Conservation (phyloP, 108 stramenopile species). For the Fragilaria radians region DNA sequence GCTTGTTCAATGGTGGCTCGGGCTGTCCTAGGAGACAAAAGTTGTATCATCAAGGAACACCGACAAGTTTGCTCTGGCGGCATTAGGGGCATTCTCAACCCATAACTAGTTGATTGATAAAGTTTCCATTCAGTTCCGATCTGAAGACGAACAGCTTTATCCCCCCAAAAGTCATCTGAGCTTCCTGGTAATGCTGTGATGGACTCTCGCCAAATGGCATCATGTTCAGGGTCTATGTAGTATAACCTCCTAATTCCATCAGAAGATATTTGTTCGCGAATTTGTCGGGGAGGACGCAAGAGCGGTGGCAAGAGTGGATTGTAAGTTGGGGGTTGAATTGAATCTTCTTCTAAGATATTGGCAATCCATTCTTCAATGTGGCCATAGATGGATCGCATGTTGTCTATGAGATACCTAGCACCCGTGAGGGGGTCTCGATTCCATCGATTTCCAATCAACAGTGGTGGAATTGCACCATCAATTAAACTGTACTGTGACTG, state of each 20-base stretch:
- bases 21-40: conserved; percentile 57
- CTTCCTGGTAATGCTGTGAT: conserved; percentile 1
- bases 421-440: conserved; percentile 43
- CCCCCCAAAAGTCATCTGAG: conserved; percentile 4
- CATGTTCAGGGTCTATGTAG: conserved; percentile 24
- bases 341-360: conserved; percentile 39
- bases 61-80: conserved; percentile 59
- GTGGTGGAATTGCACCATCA: conserved; percentile 39
- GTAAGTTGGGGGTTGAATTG: conserved; percentile 51
- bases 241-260: conserved; percentile 22
- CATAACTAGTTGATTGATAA: conserved; percentile 25
- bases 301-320: conserved; percentile 58
- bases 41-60: conserved; percentile 58
- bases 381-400: conserved; percentile 35
- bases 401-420: conserved; percentile 49
- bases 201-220: conserved; percentile 6
- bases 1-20: conserved; percentile 42
- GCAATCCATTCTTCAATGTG: conserved; percentile 38
- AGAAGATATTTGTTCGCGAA: conserved; percentile 15
- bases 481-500: conserved; percentile 13
- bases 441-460: conserved; percentile 47
- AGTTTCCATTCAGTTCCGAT: conserved; percentile 26
- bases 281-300: conserved; percentile 39
- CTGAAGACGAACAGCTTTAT: neutral
- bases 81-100: conserved; percentile 28